These are phyloP conservation scores for Parasitella parasitica DNA, from an alignment of 371 early-diverging fungal species.

Conservation along the genomic window DNA sequence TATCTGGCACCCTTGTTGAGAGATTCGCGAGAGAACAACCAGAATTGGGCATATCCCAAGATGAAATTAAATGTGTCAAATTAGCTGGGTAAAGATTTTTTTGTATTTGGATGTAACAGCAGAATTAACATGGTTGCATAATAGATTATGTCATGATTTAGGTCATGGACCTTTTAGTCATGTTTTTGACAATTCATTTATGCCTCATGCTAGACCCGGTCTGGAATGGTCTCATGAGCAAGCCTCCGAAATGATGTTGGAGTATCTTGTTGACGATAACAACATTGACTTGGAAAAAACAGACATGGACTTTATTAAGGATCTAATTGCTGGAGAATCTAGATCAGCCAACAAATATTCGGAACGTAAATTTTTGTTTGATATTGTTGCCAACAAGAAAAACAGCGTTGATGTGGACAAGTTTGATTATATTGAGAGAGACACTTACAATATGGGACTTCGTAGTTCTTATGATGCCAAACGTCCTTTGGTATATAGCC, in stretches of 20 bases:
- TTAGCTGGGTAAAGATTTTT: conserved; percentile 81
- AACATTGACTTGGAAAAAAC: conserved; percentile 67
- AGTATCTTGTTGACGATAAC: conserved; percentile 83
- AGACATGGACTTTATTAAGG: conserved; percentile 80
- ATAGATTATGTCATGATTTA: conserved; percentile 86
- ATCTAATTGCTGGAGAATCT: conserved; percentile 79
- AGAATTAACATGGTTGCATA: background rate
- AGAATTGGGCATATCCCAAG: conserved; percentile 73
- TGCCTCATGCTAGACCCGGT: conserved; percentile 60
- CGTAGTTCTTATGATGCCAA: conserved; percentile 79
- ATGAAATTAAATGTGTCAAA: conserved; percentile 83
- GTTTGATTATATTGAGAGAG: conserved; percentile 94
- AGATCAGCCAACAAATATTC: conserved; percentile 24
- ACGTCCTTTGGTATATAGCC: conserved; percentile 77
- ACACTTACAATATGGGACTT: conserved; percentile 85
- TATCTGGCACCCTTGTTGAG: conserved; percentile 75
- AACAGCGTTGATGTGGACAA: conserved; percentile 97
- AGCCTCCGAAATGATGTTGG: conserved; percentile 87
- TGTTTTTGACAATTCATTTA: conserved; percentile 88
- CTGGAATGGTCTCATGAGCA: conserved; percentile 87
- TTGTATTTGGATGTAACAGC: too few species aligned
- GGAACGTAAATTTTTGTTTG: conserved; percentile 78
- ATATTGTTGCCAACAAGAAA: conserved; percentile 94
- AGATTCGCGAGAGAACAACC: conserved; percentile 77
- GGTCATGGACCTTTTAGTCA: conserved; percentile 93